phyloP scores from a whole-genome alignment of 257 asterid species.

The Phtheirospermum japonicum region DNA sequence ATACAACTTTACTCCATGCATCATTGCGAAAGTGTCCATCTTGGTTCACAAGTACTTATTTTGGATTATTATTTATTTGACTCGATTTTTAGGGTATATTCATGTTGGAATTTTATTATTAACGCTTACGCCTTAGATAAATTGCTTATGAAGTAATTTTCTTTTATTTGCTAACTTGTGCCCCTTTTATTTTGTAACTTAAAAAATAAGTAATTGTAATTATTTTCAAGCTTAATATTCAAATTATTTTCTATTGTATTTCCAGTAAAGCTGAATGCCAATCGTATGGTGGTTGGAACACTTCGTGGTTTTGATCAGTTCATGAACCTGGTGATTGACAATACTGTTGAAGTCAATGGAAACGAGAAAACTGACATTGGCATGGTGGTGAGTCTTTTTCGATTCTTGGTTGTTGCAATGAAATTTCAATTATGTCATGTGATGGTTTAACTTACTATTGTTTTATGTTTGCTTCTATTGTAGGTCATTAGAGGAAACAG shows the following conservation, averaged over 20 bases:
- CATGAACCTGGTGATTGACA: constrained; percentile 86
- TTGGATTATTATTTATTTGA: too few species aligned
- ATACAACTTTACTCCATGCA: too few species aligned
- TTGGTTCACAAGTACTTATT: too few species aligned
- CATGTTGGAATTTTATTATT: too few species aligned
- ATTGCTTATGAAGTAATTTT: too few species aligned
- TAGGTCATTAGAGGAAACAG: constrained; percentile 91
- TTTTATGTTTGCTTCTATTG: constrained; percentile 17
- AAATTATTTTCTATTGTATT: background rate
- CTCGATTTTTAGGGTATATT: too few species aligned
- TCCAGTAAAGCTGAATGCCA: constrained; percentile 78
- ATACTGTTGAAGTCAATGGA: constrained; percentile 86
- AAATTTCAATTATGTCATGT: background rate
- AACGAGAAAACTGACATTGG: constrained; percentile 88
- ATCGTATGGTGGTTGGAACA: constrained; percentile 76
- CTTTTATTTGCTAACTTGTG: background rate
- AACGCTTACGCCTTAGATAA: too few species aligned
- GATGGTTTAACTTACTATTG: background rate
- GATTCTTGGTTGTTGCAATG: background rate
- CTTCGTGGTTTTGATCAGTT: constrained; percentile 94
- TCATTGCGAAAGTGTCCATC: too few species aligned
- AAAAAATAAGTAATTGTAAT: background rate
- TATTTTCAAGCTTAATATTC: background rate
- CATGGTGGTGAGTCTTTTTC: constrained; percentile 72
- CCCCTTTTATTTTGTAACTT: background rate